phyloP scores from a whole-genome alignment of 345 rosid species.

The Alliaria petiolata region DNA sequence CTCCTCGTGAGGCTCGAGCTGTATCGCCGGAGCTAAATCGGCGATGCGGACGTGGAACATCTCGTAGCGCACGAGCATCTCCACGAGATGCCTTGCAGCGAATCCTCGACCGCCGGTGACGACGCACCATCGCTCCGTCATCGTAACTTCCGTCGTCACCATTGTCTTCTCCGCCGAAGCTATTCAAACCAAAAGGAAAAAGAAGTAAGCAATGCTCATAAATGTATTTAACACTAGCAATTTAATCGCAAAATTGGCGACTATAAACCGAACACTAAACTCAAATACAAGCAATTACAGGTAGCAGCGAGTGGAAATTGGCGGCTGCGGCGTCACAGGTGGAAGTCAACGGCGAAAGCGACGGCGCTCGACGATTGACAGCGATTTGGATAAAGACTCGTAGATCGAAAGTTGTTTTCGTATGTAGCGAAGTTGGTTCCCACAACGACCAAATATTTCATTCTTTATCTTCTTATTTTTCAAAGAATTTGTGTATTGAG shows the following conservation, averaged over 20 bases:
- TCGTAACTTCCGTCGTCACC: slow-evolving; percentile 27
- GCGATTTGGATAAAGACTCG: neutral
- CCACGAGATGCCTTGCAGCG: slow-evolving; percentile 83
- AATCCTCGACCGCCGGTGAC: slow-evolving; percentile 97
- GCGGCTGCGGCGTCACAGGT: neutral
- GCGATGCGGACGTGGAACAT: slow-evolving; percentile 63
- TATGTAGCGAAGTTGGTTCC: too few relatives aligned
- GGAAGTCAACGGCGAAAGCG: slow-evolving; percentile 13
- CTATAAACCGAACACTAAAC: neutral
- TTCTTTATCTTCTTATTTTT: too few relatives aligned
- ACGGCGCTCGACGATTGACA: neutral
- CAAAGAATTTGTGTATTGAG: too few relatives aligned
- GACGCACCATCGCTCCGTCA: slow-evolving; percentile 63
- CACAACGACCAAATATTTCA: too few relatives aligned
- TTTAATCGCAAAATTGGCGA: neutral
- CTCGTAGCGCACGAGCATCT: slow-evolving; percentile 55
- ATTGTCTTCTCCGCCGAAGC: slow-evolving; percentile 21
- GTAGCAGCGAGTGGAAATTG: neutral
- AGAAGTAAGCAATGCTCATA: neutral
- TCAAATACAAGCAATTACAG: neutral
- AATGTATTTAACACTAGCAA: neutral
- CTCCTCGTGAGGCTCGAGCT: slow-evolving; percentile 55
- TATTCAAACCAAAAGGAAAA: neutral
- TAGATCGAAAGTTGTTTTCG: neutral
- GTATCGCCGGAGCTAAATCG: slow-evolving; percentile 59